Percentiles rank a stretch among this genome's conserved stretches.
phyloP scores from a whole-genome alignment of 1,139 yeast species.

The Suhomyces taliae region DNA sequence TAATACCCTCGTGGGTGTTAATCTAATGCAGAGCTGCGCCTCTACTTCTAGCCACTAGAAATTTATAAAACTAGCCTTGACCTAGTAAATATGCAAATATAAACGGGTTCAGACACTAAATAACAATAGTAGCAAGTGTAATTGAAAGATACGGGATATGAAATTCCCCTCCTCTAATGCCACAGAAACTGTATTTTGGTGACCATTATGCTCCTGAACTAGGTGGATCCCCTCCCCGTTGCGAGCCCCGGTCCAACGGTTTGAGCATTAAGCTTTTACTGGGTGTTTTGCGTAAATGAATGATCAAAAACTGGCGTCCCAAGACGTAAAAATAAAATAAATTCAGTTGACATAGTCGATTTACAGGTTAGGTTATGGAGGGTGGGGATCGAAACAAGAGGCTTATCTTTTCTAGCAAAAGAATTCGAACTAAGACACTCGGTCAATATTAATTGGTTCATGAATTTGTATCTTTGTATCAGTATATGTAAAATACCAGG shows the following conservation, averaged over 20 bases:
- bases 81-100: background rate
- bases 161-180: background rate
- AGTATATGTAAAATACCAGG: background rate
- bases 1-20: too few species aligned
- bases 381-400: background rate
- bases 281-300: background rate
- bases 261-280: background rate
- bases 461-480: too few species aligned
- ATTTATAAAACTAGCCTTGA: too few species aligned
- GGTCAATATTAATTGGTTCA: background rate
- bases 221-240: background rate
- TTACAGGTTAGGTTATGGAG: background rate
- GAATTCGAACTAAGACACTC: too few species aligned
- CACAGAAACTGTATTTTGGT: background rate
- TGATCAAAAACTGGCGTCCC: slow-evolving; percentile 1
- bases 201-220: background rate
- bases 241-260: background rate
- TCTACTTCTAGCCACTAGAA: too few species aligned
- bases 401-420: background rate
- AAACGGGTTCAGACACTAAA: background rate
- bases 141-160: too few species aligned
- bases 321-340: background rate
- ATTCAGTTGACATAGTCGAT: background rate
- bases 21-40: too few species aligned
- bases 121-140: too few species aligned